phyloP scores from a whole-genome alignment of 257 asterid genomes.

The Salvia miltiorrhiza region DNA sequence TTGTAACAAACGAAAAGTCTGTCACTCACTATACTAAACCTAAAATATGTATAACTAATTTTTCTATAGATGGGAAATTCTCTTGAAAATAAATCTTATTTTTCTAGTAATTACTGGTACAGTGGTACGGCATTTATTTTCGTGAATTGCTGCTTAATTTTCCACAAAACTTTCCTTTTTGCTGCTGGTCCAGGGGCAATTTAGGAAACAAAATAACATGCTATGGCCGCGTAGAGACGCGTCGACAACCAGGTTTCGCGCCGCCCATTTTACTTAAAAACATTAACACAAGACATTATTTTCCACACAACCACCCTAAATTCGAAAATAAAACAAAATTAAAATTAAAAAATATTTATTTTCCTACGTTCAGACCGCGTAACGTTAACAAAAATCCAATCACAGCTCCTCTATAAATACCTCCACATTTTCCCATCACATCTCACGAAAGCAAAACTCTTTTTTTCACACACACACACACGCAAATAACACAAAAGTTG shows the following conservation, averaged over 20 bases:
- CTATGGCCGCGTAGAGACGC: conserved; percentile 41
- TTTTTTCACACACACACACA: background rate
- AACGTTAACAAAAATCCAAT: conserved; percentile 14
- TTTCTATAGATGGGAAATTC: no score
- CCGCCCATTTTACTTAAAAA: conserved; percentile 29
- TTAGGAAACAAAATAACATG: conserved; percentile 3
- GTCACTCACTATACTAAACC: no score
- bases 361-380: conserved; percentile 34
- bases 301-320: conserved; percentile 13
- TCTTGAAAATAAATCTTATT: no score
- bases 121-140: no score
- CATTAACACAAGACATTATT: background rate
- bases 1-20: no score
- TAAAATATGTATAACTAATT: no score
- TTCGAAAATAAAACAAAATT: background rate
- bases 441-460: background rate
- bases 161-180: no score
- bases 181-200: conserved; percentile 13
- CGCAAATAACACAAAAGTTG: background rate
- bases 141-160: no score
- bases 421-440: background rate
- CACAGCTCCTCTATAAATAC: conserved; percentile 18
- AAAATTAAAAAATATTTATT: background rate
- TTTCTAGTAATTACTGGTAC: no score
- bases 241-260: conserved; percentile 30